Percentiles rank a stretch among this genome's conserved stretches.
These are phyloP conservation scores for Galerina sulciceps DNA, from an alignment of 768 basidiomycete species.

Conservation along the genomic window DNA sequence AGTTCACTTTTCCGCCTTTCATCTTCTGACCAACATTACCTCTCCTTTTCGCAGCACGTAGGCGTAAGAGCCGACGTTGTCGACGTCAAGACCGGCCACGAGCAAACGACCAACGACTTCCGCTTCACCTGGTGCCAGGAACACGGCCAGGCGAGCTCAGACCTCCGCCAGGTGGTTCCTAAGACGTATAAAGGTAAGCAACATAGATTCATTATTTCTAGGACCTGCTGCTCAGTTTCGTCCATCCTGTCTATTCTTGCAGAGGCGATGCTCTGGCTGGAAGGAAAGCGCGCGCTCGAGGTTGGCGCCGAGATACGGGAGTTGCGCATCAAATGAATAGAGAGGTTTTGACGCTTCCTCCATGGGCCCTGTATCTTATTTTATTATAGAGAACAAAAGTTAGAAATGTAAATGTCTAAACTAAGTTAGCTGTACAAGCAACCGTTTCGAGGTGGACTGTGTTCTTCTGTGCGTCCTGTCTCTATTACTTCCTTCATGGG, in stretches of 20 bases:
- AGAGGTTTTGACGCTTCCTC: background rate
- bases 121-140: slow-evolving; percentile 70
- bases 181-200: slow-evolving; percentile 67
- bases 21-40: background rate
- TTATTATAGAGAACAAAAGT: background rate
- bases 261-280: slow-evolving; percentile 89
- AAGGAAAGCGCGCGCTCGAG: slow-evolving; percentile 74
- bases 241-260: slow-evolving; percentile 11
- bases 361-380: background rate
- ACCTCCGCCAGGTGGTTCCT: slow-evolving; percentile 57
- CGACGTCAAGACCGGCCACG: slow-evolving; percentile 64
- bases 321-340: slow-evolving; percentile 4
- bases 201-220: no score
- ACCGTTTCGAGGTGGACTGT: no score
- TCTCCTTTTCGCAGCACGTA: slow-evolving; percentile 55
- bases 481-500: background rate
- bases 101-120: slow-evolving; percentile 77
- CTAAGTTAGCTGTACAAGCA: no score
- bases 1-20: background rate
- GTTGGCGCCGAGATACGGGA: slow-evolving; percentile 65
- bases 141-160: slow-evolving; percentile 31
- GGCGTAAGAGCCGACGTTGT: slow-evolving; percentile 75
- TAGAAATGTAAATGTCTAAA: background rate
- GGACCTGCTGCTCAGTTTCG: slow-evolving; percentile 9
- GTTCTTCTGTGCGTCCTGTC: no score